Evolutionary conservation across 257 asterid species (phyloP), one percentile per base, ranked within the genome.

Genomic region (Nicotiana knightiana): DNA sequence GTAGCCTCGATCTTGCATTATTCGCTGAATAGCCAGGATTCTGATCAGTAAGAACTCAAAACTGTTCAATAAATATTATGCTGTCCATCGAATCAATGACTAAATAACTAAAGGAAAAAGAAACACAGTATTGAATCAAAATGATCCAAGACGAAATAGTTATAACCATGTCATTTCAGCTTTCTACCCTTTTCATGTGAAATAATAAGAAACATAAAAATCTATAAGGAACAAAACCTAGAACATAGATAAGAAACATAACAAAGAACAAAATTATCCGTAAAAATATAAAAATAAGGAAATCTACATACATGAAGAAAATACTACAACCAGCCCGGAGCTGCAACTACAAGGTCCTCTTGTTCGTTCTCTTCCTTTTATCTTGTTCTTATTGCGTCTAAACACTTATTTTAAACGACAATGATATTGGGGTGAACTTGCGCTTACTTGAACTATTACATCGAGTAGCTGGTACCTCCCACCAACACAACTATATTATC

Each of bases 1-100:
- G 82, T 86, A 96, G 88, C 84, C 99, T 91, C 88, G 86, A 79
- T 83, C 99, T 91, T 85, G 96, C 91, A 86, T 82, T 94, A 83
- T 87, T 90, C 81, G 97, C 99, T 96, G 89, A 83, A 89, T 86
- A 75, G 79, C 79, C 79, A 75, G 63, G 63, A 75, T 51, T 75
- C 63, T 75, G 79, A 75, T 75, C 79, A 75, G 79, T 79, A 76
- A 82, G 73, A 81, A 35, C 83, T 65, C 81, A 51, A 71, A 21
- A 59, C 54, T 84, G 62, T 21, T 79, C 75, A 30, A 77, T 67
- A 58, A 68, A 64, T 37, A 2, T 33, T 65, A 37, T 58, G 81
- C 33, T 6, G 76, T 18, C 37, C 32, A 24, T 46, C 18, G 76
- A 66, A 62, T 28, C 61, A 62, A n/a, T 79, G 75, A 62, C 37